Evolutionary conservation across 192 early-diverging fungal genomes (phyloP), one percentile per base, ranked within the genome.

Genomic region (Podila horticola): DNA sequence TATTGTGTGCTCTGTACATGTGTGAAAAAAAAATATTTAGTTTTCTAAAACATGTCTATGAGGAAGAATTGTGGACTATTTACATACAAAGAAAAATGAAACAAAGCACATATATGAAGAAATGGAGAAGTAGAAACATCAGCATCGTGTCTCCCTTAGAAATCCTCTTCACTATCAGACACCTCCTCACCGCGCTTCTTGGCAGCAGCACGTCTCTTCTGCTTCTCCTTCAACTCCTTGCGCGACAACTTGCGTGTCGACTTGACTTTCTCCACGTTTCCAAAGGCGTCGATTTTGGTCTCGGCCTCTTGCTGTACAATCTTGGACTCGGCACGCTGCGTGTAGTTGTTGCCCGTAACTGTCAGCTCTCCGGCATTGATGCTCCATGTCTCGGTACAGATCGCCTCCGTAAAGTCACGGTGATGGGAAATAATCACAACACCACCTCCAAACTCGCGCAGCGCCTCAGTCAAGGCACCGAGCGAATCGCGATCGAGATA

Each of bases 371-470:
- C 92, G 26, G 86, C 85, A 51, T 93, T 87, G 69, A 94, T 88
- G 67, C 84, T 83, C 93, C 93, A 94, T 62, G 88, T 85, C 83
- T 94, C 93, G 19, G 83, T 87, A 82, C 91, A 93, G 62, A 93
- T 86, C 63, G 90, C 89, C 45, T 86, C 88, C 48, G 90, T 89
- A 74, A 94, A 94, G 73, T 94, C 91, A 70, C 85, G 86, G 86
- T 93, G 91, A 88, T 94, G 92, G 66, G 93, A 89, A 79, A 93
- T 91, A 76, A 94, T 91, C 51, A 94, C 86, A 41, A 94, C 91
- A 90, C 91, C 93, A 70, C 93, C 93, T 67, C 89, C 91, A 67
- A 86, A 94, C 31, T 89, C 86, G 64, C 84, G 83, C 77, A 94
- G 91, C 66, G 93, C 93, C 77, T 82, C 84, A 57, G 92, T 91